phyloP scores from a whole-genome alignment of 306 rosid species.

The Gillenia trifoliata region DNA sequence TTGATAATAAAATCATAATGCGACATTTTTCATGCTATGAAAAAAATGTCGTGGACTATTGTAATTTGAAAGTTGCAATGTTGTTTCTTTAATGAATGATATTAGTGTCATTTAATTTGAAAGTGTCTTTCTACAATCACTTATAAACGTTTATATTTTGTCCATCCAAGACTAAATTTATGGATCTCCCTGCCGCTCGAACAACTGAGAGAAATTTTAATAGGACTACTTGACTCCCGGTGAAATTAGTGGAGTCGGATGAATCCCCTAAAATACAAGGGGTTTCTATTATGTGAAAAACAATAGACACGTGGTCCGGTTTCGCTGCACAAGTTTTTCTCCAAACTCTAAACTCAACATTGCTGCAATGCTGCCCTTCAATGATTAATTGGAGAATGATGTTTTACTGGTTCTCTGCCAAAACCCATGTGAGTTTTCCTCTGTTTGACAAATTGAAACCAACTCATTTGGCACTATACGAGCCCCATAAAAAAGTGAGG shows the following conservation, averaged over 20 bases:
- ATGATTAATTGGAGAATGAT: not conserved
- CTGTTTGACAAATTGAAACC: not conserved
- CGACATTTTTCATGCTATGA: too few relatives aligned
- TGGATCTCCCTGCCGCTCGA: too few relatives aligned
- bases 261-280: not conserved
- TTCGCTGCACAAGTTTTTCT: not conserved
- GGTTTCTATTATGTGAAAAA: not conserved
- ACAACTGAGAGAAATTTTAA: not conserved
- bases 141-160: too few relatives aligned
- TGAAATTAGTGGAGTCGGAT: not conserved
- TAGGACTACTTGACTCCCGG: not conserved
- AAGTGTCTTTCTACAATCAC: too few relatives aligned
- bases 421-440: constrained; percentile 9
- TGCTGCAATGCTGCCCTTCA: not conserved
- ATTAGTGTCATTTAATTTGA: too few relatives aligned
- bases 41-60: too few relatives aligned
- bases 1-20: too few relatives aligned
- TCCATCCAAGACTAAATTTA: too few relatives aligned
- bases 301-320: not conserved
- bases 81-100: too few relatives aligned
- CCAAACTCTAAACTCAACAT: not conserved
- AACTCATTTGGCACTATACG: not conserved
- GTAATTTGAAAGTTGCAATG: too few relatives aligned
- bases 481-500: not conserved
- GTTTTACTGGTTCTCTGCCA: not conserved